Conservation (phyloP, 2,329 filamentous ascomycete genomes). For the Hypoxylon sp. region DNA sequence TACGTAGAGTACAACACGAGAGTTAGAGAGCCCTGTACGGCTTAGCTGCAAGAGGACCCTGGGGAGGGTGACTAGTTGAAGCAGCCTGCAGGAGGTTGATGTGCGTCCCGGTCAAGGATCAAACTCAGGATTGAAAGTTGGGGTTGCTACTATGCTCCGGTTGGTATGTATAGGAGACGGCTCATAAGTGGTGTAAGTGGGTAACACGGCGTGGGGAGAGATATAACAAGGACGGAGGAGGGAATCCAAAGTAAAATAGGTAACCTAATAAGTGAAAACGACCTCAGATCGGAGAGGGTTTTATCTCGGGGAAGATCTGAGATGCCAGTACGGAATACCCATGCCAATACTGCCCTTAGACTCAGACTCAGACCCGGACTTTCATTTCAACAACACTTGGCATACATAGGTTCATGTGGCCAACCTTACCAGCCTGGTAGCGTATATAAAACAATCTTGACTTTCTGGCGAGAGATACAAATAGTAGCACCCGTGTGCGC, state of each 20-base stretch:
- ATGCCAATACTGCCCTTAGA: slow-evolving; percentile 3
- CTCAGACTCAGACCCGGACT: slow-evolving; percentile 12
- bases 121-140: slow-evolving; percentile 38
- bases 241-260: slow-evolving; percentile 12
- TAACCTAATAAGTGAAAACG: slow-evolving; percentile 20
- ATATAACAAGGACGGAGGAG: slow-evolving; percentile 8
- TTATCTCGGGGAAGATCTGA: slow-evolving; percentile 22
- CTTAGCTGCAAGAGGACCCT: slow-evolving; percentile 37
- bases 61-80: slow-evolving; percentile 37
- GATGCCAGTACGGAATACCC: slow-evolving; percentile 28
- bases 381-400: slow-evolving; percentile 34
- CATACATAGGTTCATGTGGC: slow-evolving; percentile 24
- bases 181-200: slow-evolving; percentile 29
- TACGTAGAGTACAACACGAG: slow-evolving; percentile 32
- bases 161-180: slow-evolving; percentile 15
- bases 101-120: slow-evolving; percentile 39
- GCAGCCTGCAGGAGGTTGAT: slow-evolving; percentile 41
- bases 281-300: slow-evolving; percentile 10
- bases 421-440: neutral
- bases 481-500: slow-evolving; percentile 37
- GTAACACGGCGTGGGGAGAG: slow-evolving; percentile 18
- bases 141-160: slow-evolving; percentile 27
- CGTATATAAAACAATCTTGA: slow-evolving; percentile 11
- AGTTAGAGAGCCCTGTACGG: slow-evolving; percentile 26
- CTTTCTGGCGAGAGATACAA: slow-evolving; percentile 17